Evolutionary conservation across 495 filamentous ascomycete species (phyloP), one percentile per base, ranked within the genome.

Genomic region (Penicillium daleae): DNA sequence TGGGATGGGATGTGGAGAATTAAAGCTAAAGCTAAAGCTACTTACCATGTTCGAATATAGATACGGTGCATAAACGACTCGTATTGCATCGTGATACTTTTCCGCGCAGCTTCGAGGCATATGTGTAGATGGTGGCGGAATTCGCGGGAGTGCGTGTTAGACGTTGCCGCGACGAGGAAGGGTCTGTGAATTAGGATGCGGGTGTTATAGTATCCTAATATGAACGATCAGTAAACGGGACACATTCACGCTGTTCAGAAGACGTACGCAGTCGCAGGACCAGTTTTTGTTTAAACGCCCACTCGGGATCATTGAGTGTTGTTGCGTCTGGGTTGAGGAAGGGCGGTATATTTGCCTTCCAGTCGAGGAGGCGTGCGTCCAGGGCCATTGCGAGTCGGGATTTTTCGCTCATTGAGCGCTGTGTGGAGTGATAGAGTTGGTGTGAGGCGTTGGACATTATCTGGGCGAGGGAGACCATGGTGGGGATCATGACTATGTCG

Each of bases 401-500:
- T 3, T 37, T 37, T 15, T 37, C 35, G 35, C 35, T 37, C 13
- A 37, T 15, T 15, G 35, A 37, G 35, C 35, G 35, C 15, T 37
- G 10, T 15, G 35, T 37, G 1, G 35, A 13, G 13, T 37, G 35
- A 13, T 37, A 37, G 35, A 37, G 35, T 37, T 37, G 35, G 35
- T 37, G 35, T 2, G 35, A 37, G 35, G 35, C 35, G 13, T 37
- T 65, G 26, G 70, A 66, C 67, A 68, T 73, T 31, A 73, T 73
- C 15, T 66, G 65, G 19, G 65, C 65, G 4, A 73, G 46, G 24
- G 67, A 56, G 13, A 70, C 67, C 67, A 73, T 73, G 10, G 61
- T 66, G 7, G 70, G 71, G 13, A 71, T 73, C 62, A 71, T 73
- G 12, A 59, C 71, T 9, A 71, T 56, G 46, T 73, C 66, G 29